Conservation (phyloP, 2,329 filamentous ascomycete genomes). For the Pyrenochaeta sp. region DNA sequence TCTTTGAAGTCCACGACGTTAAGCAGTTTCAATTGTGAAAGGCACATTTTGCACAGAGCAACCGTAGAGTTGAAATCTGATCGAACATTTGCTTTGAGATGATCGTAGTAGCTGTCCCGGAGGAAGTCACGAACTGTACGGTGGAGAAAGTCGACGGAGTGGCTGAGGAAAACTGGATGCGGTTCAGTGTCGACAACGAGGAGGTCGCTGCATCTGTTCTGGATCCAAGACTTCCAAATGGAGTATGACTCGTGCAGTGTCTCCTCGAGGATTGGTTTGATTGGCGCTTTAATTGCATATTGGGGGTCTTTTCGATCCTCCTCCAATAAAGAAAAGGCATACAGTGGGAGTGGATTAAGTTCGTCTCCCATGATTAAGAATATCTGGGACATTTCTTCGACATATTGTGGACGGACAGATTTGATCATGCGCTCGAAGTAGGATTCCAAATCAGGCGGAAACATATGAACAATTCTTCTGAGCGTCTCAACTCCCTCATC, state of each 20-base stretch:
- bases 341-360: constrained; percentile 10
- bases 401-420: constrained; percentile 6
- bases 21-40: constrained; percentile 12
- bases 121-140: constrained; percentile 24
- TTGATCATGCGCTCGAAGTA: constrained; percentile 22
- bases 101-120: constrained; percentile 7
- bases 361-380: constrained; percentile 14
- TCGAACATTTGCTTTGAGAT: constrained; percentile 4
- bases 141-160: constrained; percentile 18
- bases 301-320: constrained; percentile 4
- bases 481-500: constrained; percentile 10
- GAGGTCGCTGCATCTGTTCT: constrained; percentile 26
- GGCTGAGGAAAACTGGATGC: constrained; percentile 12
- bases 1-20: neutral
- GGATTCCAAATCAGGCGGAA: constrained; percentile 19
- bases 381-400: constrained; percentile 19
- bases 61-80: constrained; percentile 6
- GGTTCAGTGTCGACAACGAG: constrained; percentile 15
- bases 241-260: neutral
- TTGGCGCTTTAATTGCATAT: constrained; percentile 3
- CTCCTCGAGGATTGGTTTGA: neutral
- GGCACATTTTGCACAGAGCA: constrained; percentile 9
- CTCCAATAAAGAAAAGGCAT: constrained; percentile 13
- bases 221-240: constrained; percentile 10
- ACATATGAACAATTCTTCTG: constrained; percentile 9